phyloP scores from a whole-genome alignment of 2,329 filamentous ascomycete species.

The Pseudonectria foliicola region DNA sequence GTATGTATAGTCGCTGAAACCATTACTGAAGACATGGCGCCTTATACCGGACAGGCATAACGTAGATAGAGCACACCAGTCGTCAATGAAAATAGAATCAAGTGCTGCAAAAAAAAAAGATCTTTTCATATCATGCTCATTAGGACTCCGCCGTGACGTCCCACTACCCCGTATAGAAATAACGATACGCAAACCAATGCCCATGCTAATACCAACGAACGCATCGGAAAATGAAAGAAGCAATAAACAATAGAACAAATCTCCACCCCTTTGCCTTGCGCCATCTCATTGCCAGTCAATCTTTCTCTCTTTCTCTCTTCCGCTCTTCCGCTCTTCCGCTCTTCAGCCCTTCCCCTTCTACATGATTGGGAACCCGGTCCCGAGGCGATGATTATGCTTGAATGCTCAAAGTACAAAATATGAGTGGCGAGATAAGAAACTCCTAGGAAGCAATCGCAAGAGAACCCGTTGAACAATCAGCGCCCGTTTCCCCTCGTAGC shows the following conservation, averaged over 20 bases:
- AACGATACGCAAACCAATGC: conserved; percentile 3
- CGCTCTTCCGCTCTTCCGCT: conserved; percentile 1
- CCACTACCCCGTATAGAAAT: conserved; percentile 1
- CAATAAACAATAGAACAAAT: neutral
- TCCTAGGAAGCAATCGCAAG: conserved; percentile 12
- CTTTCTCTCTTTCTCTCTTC: conserved; percentile 1
- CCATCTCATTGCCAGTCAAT: neutral
- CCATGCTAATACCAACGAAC: neutral
- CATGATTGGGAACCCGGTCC: neutral
- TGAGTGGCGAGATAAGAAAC: conserved; percentile 7
- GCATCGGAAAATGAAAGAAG: neutral
- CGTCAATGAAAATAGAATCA: neutral
- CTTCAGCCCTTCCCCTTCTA: conserved; percentile 6
- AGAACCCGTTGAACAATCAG: conserved; percentile 16
- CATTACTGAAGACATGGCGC: too few species aligned
- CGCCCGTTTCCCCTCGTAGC: conserved; percentile 13
- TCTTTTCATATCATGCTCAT: too few species aligned
- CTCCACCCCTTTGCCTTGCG: too few species aligned
- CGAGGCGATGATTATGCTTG: conserved; percentile 10
- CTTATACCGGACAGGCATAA: too few species aligned
- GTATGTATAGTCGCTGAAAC: too few species aligned
- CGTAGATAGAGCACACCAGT: too few species aligned
- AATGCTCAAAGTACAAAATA: conserved; percentile 10
- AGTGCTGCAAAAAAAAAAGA: neutral
- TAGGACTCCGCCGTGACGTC: conserved; percentile 3